Evolutionary conservation across 192 early-diverging fungal species (phyloP).

Genomic region (Mycoemilia scoparia): DNA sequence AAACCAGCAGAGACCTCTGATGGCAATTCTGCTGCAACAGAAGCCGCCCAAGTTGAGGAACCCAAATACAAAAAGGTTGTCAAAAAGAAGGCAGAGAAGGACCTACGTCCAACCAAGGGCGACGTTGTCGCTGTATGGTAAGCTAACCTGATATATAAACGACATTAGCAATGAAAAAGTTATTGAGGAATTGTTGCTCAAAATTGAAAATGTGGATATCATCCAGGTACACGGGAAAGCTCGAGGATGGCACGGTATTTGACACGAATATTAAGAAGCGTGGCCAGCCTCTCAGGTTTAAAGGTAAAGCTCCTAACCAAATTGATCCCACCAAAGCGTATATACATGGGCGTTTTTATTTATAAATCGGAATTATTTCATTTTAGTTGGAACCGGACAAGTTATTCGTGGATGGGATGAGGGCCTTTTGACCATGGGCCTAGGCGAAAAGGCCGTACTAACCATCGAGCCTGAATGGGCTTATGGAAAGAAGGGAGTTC

Average conservation of each 20-base stretch:
- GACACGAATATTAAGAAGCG: slow-evolving; percentile 50
- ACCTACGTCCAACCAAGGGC: slow-evolving; percentile 39
- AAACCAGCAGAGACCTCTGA: no score
- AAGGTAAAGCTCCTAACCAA: slow-evolving; percentile 24
- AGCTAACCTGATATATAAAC: no score
- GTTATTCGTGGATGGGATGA: slow-evolving; percentile 81
- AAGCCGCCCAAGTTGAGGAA: slow-evolving; percentile 15
- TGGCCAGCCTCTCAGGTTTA: slow-evolving; percentile 48
- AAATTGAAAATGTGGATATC: no score
- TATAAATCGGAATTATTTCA: no score
- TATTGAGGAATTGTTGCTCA: no score
- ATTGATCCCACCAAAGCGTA: no score
- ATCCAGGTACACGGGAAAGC: slow-evolving; percentile 40
- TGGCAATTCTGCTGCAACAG: slow-evolving; percentile 4
- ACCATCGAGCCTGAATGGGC: slow-evolving; percentile 67
- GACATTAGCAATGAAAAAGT: no score
- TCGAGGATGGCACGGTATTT: slow-evolving; percentile 52
- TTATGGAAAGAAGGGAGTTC: slow-evolving; percentile 60
- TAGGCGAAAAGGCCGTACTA: slow-evolving; percentile 71
- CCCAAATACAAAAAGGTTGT: slow-evolving; percentile 47
- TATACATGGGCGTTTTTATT: no score
- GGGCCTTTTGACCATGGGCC: slow-evolving; percentile 74
- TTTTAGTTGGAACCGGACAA: slow-evolving; percentile 86
- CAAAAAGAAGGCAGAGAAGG: slow-evolving; percentile 43
- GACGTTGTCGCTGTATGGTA: slow-evolving; percentile 37